Base-by-base conservation (phyloP, 352 stramenopile species). In the Globisporangium middletonii region DNA sequence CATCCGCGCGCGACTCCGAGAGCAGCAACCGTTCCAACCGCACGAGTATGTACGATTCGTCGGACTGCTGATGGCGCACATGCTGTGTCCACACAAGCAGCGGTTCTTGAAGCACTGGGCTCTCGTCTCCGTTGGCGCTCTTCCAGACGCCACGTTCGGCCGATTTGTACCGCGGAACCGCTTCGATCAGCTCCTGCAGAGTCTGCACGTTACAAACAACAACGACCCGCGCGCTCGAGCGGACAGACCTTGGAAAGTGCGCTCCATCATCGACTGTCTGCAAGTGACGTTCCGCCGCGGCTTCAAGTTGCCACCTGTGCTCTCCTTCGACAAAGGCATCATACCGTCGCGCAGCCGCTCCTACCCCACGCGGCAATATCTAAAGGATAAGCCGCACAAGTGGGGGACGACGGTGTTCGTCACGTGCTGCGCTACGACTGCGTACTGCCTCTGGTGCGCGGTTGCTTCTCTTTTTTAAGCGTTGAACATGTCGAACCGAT, bases 51-150 rank as follows among this genome's bases (percentile, higher is more conserved):
- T 42, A 13, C 37, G 37, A 13, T 42, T 42, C 37, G 13, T 15
- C 13, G 8, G 37, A 15, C 13, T 42, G 13, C 13, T 42, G 37
- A 15, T 42, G 37, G 37, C 37, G 37, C 37, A 42, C 37, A 42
- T 42, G 37, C 37, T 13, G 8, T 42, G 37, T 42, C 13, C 27
- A 7, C 23, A 49, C 44, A 49, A 49, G 44, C 18, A 7, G 5
- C 44, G 44, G 18, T 27, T 26, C 13, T 28, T 4, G n/a, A 52
- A 59, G 42, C n/a, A 45, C 28, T 53, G 9, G 48, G 30, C 16
- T 41, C 38, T 47, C 47, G 44, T 47, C 45, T 18, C 54, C 46
- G 35, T 38, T 37, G 16, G 4, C 33, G 49, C 51, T 65, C 15
- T 53, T 65, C 46, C 28, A 51, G 15, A 52, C 47, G 48, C 9